Conservation (phyloP, 768 basidiomycete genomes). For the Pisolithus orientalis region DNA sequence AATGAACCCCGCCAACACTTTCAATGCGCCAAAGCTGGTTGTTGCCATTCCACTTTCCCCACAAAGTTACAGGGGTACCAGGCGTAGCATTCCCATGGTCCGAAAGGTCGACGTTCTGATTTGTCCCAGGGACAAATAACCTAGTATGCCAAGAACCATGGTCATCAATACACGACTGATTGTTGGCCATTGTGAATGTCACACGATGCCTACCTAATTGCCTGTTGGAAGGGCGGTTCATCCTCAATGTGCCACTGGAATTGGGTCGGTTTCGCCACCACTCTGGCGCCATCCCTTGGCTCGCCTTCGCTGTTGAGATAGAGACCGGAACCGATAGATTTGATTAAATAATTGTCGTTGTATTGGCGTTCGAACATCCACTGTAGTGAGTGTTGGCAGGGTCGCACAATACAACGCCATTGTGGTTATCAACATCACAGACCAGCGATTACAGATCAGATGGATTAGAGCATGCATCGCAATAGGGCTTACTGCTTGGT, state of each 20-base stretch:
- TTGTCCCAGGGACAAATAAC: slow-evolving; percentile 39
- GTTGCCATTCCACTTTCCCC: slow-evolving; percentile 41
- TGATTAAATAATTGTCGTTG: slow-evolving; percentile 34
- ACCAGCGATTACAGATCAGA: no score
- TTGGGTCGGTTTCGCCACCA: slow-evolving; percentile 32
- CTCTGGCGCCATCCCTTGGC: slow-evolving; percentile 33
- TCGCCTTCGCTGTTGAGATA: not conserved
- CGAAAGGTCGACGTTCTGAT: slow-evolving; percentile 42
- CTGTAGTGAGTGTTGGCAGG: slow-evolving; percentile 19
- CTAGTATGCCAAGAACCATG: slow-evolving; percentile 19
- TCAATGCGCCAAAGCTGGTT: slow-evolving; percentile 46
- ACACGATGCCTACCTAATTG: slow-evolving; percentile 35
- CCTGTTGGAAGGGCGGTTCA: slow-evolving; percentile 26
- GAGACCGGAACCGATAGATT: slow-evolving; percentile 27
- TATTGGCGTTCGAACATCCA: slow-evolving; percentile 36
- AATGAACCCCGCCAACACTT: no score
- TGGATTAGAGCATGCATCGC: no score
- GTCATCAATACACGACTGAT: no score
- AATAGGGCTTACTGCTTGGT: slow-evolving; percentile 39
- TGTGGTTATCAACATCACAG: no score
- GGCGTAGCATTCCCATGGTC: slow-evolving; percentile 38
- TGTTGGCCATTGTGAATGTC: not conserved
- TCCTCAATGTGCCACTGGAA: slow-evolving; percentile 50
- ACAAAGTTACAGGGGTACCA: slow-evolving; percentile 42
- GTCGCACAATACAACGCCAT: not conserved